Conservation (phyloP, 371 early-diverging fungal genomes). For the Fennellomyces sp. region DNA sequence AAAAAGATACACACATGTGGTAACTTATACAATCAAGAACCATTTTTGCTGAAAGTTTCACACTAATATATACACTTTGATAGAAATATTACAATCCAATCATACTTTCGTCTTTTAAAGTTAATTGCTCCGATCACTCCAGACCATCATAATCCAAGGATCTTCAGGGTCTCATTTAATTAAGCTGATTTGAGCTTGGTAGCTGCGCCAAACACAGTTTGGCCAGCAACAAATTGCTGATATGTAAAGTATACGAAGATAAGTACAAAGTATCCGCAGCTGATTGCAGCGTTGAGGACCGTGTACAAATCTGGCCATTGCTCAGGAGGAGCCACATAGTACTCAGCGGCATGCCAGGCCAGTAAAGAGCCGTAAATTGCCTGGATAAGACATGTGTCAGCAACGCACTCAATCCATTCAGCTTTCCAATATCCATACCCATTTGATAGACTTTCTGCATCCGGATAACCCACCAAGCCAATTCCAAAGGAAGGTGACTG, state of each 20-base stretch:
- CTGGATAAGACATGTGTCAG: conserved; percentile 20
- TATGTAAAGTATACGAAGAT: conserved; percentile 69
- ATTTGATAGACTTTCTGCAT: conserved; percentile 10
- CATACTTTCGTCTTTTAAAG: too few relatives aligned
- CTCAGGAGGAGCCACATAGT: conserved; percentile 61
- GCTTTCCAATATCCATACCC: too few relatives aligned
- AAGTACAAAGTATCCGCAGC: conserved; percentile 65
- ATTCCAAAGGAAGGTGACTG: conserved; percentile 69
- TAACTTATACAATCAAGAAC: too few relatives aligned
- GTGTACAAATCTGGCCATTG: conserved; percentile 81
- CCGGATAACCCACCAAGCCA: conserved; percentile 48
- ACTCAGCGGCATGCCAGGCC: conserved; percentile 64
- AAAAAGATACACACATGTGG: too few relatives aligned
- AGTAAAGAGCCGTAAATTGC: conserved; percentile 52
- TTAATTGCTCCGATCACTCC: too few relatives aligned
- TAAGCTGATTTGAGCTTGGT: conserved; percentile 1
- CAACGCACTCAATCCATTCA: neutral
- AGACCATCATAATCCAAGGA: neutral
- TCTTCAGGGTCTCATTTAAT: neutral
- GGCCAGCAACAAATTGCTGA: neutral
- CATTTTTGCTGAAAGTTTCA: too few relatives aligned
- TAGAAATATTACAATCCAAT: too few relatives aligned
- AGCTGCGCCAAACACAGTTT: neutral
- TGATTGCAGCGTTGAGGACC: conserved; percentile 76
- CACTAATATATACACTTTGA: too few relatives aligned